Evolutionary conservation across 2,329 filamentous ascomycete genomes (phyloP), one percentile per base, ranked within the genome.

Genomic region (Hypoxylon sp.): DNA sequence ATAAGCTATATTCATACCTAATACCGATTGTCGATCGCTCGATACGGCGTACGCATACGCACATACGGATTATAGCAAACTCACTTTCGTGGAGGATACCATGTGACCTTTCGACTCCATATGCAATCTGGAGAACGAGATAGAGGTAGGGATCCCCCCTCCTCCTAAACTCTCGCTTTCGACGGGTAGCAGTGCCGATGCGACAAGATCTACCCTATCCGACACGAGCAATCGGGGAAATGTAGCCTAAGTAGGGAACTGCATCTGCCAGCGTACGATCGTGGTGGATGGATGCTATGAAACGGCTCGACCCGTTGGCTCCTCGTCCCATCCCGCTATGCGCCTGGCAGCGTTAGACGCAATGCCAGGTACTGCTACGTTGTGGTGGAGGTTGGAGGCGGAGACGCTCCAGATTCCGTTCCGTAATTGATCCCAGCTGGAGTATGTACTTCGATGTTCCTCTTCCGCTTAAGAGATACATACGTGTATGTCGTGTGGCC

Each of bases 281-380:
- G 48, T 60, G 58, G 64, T 66, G 64, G 66, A 61, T 67, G n/a
- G 67, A 48, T 64, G 60, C 48, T 56, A 48, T 64, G 61, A 70
- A 68, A 69, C 71, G 71, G 71, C 55, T 70, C 70, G 69, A 72
- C 67, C 71, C 69, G 69, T 62, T 60, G 66, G 66, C 63, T 72
- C 60, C 71, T 69, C 64, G 10, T 62, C 61, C 66, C 64, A 64
- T 56, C 33, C 70, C 70, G 53, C 62, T 66, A 68, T 64, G 51
- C 66, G 61, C 59, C 54, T 62, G 37, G 64, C 68, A 67, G 68
- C 66, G 61, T 60, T 30, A 66, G 69, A 65, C 55, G 61, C 59
- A 69, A 71, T 69, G 66, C 59, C 62, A 71, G 68, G 66, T 64
- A 66, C 68, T 67, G 57, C 60, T 71, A 69, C 69, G 44, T 59